Base-by-base conservation (phyloP, 345 rosid genomes). In the Excoecaria agallocha region DNA sequence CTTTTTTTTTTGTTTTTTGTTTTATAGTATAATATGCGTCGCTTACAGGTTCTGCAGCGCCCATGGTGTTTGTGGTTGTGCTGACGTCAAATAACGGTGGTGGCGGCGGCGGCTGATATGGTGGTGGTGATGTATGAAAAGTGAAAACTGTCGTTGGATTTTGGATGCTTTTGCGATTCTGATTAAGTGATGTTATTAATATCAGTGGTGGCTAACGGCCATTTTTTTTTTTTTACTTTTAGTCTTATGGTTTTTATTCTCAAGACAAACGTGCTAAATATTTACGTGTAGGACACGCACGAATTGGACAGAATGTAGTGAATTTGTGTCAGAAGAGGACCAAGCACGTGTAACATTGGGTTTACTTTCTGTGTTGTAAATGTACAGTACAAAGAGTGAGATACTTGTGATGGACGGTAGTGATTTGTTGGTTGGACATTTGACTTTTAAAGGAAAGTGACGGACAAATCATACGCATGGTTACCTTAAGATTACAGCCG, bases 31-130 rank as follows among this genome's bases (percentile, higher is more conserved):
- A 30, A 5, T 25, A 66, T 16, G 13, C 35, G 37, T 43, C 7
- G 58, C 86, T 75, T 79, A 87, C 92, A 46, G 81, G 85, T 30
- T 88, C 90, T 1, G 78, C 25, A 50, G 75, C 89, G 75, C 89
- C 90, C 94, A 90, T 89, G 75, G 45, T 70, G 74, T 58, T 15
- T 77, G 68, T 11, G 76, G 35, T 30, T 30, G 30, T 30, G 30
- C 30, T 74, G 89, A 80, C 81, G 83, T 82, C 82, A 74, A 74
- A 70, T 80, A 2, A 70, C 81, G 77, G 74, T 76, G 82, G 81
- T 80, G 87, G 79, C 20, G 76, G 80, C 65, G 78, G 73, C 57
- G 70, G 74, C 12, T 67, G 74, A 8, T 39, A 56, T 35, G 65
- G n/a, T 55, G 65, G 71, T 61, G 70, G 69, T 30, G 74, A 66